Evolutionary conservation across 345 rosid genomes (phyloP).

Genomic region (Syzygium oleosum): DNA sequence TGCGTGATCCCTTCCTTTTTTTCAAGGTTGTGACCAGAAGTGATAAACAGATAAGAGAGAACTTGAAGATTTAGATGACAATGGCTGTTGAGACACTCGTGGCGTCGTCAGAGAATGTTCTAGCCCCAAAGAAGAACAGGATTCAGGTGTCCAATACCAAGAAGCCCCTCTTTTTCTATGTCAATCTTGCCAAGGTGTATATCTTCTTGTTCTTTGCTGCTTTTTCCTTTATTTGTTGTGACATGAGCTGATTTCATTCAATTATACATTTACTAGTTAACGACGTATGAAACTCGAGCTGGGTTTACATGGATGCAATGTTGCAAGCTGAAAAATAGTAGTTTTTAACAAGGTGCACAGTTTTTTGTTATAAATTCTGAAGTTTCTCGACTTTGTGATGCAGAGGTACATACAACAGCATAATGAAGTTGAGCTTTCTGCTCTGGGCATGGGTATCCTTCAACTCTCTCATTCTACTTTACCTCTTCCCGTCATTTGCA

Average conservation of each 20-base stretch:
- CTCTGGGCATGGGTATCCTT: constrained; percentile 82
- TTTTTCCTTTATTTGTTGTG: neutral
- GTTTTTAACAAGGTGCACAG: neutral
- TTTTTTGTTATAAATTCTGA: neutral
- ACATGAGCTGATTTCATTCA: neutral
- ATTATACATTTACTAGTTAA: neutral
- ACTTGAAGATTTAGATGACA: neutral
- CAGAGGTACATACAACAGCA: constrained; percentile 92
- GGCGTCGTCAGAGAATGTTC: neutral
- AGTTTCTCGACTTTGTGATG: neutral
- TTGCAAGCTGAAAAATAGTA: neutral
- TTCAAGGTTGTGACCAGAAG: neutral
- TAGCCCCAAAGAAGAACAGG: constrained; percentile 12
- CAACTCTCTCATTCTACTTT: neutral
- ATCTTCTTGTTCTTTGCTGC: neutral
- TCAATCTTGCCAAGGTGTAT: constrained; percentile 13
- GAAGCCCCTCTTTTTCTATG: constrained; percentile 18
- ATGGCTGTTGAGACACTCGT: neutral
- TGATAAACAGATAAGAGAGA: neutral
- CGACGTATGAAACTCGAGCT: neutral
- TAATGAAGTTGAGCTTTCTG: constrained; percentile 88
- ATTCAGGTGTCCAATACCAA: constrained; percentile 19
- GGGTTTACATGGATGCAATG: neutral
- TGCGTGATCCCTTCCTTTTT: neutral
- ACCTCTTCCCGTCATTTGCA: neutral